Evolutionary conservation across 1,284 basidiomycete genomes (phyloP).

Genomic region (Jaminaea rosea): DNA sequence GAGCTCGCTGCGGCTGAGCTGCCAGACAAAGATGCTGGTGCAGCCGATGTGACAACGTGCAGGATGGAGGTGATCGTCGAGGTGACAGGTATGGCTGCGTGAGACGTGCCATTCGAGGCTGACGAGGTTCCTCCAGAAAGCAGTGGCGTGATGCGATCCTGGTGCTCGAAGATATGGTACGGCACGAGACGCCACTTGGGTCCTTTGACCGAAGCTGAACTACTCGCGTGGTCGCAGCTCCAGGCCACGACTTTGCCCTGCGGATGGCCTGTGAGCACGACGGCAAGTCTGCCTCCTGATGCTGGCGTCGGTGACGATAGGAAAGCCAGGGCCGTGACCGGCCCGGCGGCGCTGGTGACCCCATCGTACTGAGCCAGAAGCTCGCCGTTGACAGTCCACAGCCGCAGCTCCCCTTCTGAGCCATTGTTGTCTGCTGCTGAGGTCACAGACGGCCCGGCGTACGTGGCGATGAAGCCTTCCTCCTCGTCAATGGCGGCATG

Average conservation of each 20-base stretch:
- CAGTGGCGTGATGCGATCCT: slow-evolving; percentile 14
- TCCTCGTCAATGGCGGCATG: slow-evolving; percentile 73
- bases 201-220: neutral
- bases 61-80: slow-evolving; percentile 20
- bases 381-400: too few relatives aligned
- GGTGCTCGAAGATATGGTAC: slow-evolving; percentile 27
- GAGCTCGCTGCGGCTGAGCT: neutral
- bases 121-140: neutral
- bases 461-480: slow-evolving; percentile 73
- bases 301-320: too few relatives aligned
- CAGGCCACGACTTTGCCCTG: slow-evolving; percentile 35
- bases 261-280: slow-evolving; percentile 39
- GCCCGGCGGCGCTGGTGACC: slow-evolving; percentile 58
- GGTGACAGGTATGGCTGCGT: neutral
- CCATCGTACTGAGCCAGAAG: too few relatives aligned
- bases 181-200: slow-evolving; percentile 18
- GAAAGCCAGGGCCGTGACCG: slow-evolving; percentile 3
- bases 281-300: slow-evolving; percentile 17
- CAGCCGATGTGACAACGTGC: slow-evolving; percentile 8
- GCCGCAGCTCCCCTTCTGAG: too few relatives aligned
- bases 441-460: slow-evolving; percentile 60
- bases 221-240: slow-evolving; percentile 12
- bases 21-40: slow-evolving; percentile 5
- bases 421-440: slow-evolving; percentile 77
- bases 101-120: neutral